Percentiles rank a stretch among this genome's conserved stretches.
These are phyloP conservation scores for Pichia sp. DNA, from an alignment of 1,139 yeast genomes.

Conservation along the genomic window DNA sequence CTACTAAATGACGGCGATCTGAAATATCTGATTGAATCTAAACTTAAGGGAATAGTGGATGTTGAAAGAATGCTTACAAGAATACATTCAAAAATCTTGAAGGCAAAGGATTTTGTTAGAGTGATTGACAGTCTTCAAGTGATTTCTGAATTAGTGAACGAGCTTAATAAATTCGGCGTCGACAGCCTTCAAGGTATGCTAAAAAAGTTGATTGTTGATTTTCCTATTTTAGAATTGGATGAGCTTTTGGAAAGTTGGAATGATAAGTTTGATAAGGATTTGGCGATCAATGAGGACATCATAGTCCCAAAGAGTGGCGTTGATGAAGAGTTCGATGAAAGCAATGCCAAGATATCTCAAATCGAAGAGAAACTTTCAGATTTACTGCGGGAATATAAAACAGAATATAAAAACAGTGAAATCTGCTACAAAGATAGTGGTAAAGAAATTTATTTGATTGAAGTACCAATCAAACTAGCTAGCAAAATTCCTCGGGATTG, in stretches of 20 bases:
- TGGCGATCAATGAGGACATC: conserved; percentile 60
- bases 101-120: conserved; percentile 75
- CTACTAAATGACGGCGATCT: conserved; percentile 59
- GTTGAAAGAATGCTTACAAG: conserved; percentile 83
- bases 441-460: conserved; percentile 85
- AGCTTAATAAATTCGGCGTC: conserved; percentile 37
- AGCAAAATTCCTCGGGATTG: conserved; percentile 76
- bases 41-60: conserved; percentile 70
- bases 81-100: conserved; percentile 77
- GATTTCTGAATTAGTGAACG: conserved; percentile 43
- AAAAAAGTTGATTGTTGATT: conserved; percentile 40
- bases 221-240: conserved; percentile 51
- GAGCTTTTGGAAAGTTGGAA: conserved; percentile 63
- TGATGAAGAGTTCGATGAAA: conserved; percentile 80
- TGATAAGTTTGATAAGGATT: conserved; percentile 72
- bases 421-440: conserved; percentile 86
- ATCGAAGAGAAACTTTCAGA: conserved; percentile 57
- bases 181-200: conserved; percentile 43
- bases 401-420: conserved; percentile 64
- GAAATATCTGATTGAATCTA: conserved; percentile 52
- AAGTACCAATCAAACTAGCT: conserved; percentile 65
- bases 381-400: conserved; percentile 56
- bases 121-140: conserved; percentile 80
- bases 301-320: conserved; percentile 78
- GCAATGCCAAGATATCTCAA: conserved; percentile 50